Conservation (phyloP, 139 green algal genomes). For the Mychonastes homosphaera region DNA sequence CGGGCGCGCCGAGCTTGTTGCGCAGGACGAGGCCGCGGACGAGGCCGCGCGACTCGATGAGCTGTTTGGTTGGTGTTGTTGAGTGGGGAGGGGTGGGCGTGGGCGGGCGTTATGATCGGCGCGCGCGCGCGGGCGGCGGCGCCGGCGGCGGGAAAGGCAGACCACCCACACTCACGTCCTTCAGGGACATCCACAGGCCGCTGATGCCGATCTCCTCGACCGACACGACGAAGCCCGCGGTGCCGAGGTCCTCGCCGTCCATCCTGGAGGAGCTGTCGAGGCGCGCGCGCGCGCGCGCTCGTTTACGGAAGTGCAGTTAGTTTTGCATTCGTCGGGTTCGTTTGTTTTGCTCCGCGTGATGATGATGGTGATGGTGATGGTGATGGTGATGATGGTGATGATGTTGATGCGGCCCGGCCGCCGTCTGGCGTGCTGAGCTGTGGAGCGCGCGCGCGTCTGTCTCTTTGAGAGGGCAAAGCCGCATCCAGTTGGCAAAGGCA, state of each 20-base stretch:
- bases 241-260: slow-evolving; percentile 21
- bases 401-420: too few relatives aligned
- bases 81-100: not conserved
- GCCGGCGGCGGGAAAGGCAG: not conserved
- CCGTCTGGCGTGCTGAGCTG: too few relatives aligned
- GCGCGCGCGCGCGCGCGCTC: too few relatives aligned
- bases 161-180: slow-evolving; percentile 23
- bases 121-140: not conserved
- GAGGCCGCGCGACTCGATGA: slow-evolving; percentile 41
- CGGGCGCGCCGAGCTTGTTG: slow-evolving; percentile 54
- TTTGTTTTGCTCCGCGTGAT: too few relatives aligned
- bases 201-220: slow-evolving; percentile 44
- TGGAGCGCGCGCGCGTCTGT: too few relatives aligned
- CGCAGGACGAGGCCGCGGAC: slow-evolving; percentile 46
- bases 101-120: not conserved
- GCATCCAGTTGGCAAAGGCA: too few relatives aligned
- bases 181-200: slow-evolving; percentile 35
- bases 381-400: too few relatives aligned
- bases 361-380: too few relatives aligned
- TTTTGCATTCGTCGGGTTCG: too few relatives aligned
- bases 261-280: too few relatives aligned
- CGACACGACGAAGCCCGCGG: slow-evolving; percentile 36
- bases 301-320: too few relatives aligned
- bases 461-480: too few relatives aligned
- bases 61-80: slow-evolving; percentile 24